phyloP scores from a whole-genome alignment of 129 eudicot genomes.

The Silybum marianum region DNA sequence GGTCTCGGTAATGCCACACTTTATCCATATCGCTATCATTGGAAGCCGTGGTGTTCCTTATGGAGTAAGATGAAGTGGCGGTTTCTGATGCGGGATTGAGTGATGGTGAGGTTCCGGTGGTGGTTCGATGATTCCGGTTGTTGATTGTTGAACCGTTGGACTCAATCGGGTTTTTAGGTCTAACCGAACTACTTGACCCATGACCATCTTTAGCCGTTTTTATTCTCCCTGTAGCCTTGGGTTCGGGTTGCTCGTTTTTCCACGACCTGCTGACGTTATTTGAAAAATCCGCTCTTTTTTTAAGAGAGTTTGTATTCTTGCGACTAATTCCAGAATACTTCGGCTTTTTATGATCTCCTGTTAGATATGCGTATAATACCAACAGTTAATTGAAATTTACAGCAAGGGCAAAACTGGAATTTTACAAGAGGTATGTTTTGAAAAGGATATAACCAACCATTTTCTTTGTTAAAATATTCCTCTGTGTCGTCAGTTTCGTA shows the following conservation, averaged over 20 bases:
- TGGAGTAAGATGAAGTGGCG: conserved; percentile 41
- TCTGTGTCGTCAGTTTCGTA: conserved; percentile 58
- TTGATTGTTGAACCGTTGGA: conserved; percentile 14
- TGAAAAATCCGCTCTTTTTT: conserved; percentile 37
- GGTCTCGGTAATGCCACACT: conserved; percentile 88
- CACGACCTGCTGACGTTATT: conserved; percentile 17
- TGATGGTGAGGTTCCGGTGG: conserved; percentile 17
- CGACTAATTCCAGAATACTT: conserved; percentile 31
- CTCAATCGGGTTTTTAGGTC: conserved; percentile 32
- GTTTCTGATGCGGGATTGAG: conserved; percentile 44
- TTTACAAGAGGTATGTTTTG: neutral
- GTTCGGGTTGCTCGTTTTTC: conserved; percentile 12
- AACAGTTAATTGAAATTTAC: neutral
- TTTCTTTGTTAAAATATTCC: conserved; percentile 38
- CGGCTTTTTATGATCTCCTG: conserved; percentile 44
- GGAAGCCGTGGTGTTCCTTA: conserved; percentile 33
- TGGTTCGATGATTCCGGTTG: conserved; percentile 37
- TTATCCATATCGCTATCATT: conserved; percentile 24
- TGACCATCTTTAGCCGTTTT: conserved; percentile 18
- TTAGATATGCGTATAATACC: conserved; percentile 14
- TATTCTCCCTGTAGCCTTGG: conserved; percentile 30
- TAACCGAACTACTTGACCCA: conserved; percentile 19
- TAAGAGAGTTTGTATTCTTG: conserved; percentile 42
- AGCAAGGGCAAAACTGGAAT: neutral
- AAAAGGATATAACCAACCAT: conserved; percentile 48